Conservation (phyloP, 1,139 yeast species). For the Kodamaea sp. region DNA sequence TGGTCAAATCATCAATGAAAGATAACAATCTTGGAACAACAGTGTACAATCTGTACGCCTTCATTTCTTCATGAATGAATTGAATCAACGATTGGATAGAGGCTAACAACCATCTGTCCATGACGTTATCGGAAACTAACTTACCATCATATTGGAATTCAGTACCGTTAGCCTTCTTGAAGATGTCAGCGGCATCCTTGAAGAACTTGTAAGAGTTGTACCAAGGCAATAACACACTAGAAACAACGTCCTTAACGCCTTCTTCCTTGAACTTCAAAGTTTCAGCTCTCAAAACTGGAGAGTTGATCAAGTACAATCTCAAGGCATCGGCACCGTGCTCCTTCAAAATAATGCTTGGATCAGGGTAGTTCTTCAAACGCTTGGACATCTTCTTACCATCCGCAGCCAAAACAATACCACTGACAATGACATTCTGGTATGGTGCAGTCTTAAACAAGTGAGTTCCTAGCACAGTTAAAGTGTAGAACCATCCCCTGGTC, state of each 20-base stretch:
- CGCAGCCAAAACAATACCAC: conserved; percentile 94
- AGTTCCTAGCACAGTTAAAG: conserved; percentile 92
- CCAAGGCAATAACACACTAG: conserved; percentile 96
- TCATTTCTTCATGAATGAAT: conserved; percentile 88
- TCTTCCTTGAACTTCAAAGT: conserved; percentile 96
- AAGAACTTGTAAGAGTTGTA: conserved; percentile 96
- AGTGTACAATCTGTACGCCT: conserved; percentile 83
- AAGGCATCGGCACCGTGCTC: conserved; percentile 98
- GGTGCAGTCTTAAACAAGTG: conserved; percentile 92
- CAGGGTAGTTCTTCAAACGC: conserved; percentile 96
- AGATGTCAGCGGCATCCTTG: conserved; percentile 88
- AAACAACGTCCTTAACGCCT: conserved; percentile 96
- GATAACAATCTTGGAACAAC: conserved; percentile 90
- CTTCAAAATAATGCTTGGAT: conserved; percentile 78
- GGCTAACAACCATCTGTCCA: conserved; percentile 97
- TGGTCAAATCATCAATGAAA: conserved; percentile 92
- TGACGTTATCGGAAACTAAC: conserved; percentile 74
- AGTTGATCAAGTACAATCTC: conserved; percentile 91
- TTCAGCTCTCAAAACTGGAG: conserved; percentile 97
- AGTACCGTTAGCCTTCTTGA: conserved; percentile 70
- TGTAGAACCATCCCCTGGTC: conserved; percentile 99
- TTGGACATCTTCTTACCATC: conserved; percentile 99
- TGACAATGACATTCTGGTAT: conserved; percentile 90
- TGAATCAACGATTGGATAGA: conserved; percentile 87
- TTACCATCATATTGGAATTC: conserved; percentile 73